Evolutionary conservation across 176 grass and related monocot genomes (phyloP).

Genomic region (Saccharum spontaneum): DNA sequence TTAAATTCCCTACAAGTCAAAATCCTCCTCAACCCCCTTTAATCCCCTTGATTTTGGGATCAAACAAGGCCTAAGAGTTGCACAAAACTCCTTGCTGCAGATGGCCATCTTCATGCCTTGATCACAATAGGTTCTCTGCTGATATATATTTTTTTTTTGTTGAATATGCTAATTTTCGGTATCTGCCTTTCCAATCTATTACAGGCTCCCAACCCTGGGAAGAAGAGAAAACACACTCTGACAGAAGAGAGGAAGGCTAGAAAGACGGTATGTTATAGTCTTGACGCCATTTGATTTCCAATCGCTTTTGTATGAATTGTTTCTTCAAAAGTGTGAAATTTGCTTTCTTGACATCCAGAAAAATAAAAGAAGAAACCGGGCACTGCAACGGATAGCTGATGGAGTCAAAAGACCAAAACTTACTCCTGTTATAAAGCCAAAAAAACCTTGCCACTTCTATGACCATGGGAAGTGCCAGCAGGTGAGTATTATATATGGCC

Average conservation of each 20-base stretch:
- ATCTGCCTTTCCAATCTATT: slow-evolving; percentile 30
- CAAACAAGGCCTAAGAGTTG: not conserved
- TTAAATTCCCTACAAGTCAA: too few species aligned
- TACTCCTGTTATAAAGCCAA: slow-evolving; percentile 64
- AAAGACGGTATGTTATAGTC: slow-evolving; percentile 52
- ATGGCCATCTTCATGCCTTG: slow-evolving; percentile 4
- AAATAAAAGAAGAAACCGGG: slow-evolving; percentile 75
- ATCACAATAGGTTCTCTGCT: slow-evolving; percentile 17
- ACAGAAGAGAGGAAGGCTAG: slow-evolving; percentile 79
- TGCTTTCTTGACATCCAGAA: slow-evolving; percentile 58
- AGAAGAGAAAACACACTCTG: slow-evolving; percentile 61
- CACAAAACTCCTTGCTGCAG: not conserved
- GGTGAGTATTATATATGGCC: slow-evolving; percentile 38
- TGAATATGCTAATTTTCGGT: slow-evolving; percentile 11
- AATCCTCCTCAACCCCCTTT: too few species aligned
- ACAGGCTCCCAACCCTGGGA: slow-evolving; percentile 48
- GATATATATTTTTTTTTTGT: slow-evolving; percentile 4
- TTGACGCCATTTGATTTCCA: slow-evolving; percentile 14
- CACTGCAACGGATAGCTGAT: slow-evolving; percentile 62
- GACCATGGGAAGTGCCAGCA: slow-evolving; percentile 77
- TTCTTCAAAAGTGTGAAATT: slow-evolving; percentile 34
- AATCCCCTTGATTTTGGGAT: too few species aligned
- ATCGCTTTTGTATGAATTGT: slow-evolving; percentile 16
- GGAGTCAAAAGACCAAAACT: slow-evolving; percentile 83
- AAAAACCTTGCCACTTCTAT: slow-evolving; percentile 75